Conservation (phyloP, 2,329 filamentous ascomycete species). For the Trichoderma simmonsii region DNA sequence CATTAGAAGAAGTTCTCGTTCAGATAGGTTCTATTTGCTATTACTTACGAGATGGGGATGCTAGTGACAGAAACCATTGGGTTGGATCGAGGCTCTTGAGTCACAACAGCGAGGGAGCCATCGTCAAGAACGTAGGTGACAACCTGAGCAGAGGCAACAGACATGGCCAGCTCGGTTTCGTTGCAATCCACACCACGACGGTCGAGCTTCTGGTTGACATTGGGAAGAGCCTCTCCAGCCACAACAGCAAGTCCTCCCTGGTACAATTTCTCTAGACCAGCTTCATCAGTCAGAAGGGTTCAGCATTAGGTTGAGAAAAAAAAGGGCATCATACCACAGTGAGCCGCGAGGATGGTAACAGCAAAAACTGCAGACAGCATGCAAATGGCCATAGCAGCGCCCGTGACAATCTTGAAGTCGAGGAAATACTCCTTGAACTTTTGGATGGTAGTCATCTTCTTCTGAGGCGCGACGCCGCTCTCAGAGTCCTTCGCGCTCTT, state of each 20-base stretch:
- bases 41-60: slow-evolving; percentile 37
- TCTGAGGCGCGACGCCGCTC: slow-evolving; percentile 20
- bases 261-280: slow-evolving; percentile 5
- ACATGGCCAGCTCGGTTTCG: slow-evolving; percentile 16
- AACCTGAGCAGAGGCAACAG: slow-evolving; percentile 17
- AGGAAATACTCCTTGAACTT: slow-evolving; percentile 1
- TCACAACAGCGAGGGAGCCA: slow-evolving; percentile 12
- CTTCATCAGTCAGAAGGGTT: not conserved
- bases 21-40: not conserved
- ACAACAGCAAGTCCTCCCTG: not conserved
- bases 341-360: slow-evolving; percentile 29
- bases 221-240: slow-evolving; percentile 10
- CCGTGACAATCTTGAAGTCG: slow-evolving; percentile 21
- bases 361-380: slow-evolving; percentile 29
- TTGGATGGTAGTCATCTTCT: not conserved
- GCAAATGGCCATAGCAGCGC: slow-evolving; percentile 15
- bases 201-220: slow-evolving; percentile 24
- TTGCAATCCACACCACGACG: slow-evolving; percentile 24
- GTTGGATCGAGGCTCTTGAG: not conserved
- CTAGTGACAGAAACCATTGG: slow-evolving; percentile 21
- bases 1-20: not conserved
- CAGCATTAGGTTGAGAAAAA: not conserved
- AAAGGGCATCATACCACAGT: slow-evolving; percentile 25
- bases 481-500: slow-evolving; percentile 30
- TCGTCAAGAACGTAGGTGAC: slow-evolving; percentile 18